These are phyloP conservation scores for Herpetomonas tarakana DNA, from an alignment of 208 protist species.

Conservation along the genomic window DNA sequence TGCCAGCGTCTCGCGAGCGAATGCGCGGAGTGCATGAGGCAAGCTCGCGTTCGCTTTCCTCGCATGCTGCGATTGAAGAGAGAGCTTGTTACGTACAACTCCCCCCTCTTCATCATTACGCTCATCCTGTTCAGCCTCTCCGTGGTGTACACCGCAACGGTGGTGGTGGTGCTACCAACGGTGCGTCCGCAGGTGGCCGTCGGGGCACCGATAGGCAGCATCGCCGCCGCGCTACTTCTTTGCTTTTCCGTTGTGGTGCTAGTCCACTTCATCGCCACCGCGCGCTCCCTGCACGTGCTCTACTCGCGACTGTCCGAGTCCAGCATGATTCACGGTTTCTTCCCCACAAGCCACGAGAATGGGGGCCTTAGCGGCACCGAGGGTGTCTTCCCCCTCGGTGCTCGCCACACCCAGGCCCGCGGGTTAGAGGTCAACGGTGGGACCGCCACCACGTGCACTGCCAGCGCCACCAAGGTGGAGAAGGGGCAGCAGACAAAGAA, in stretches of 20 bases:
- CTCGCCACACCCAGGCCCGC: not conserved
- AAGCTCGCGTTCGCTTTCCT: constrained; percentile 60
- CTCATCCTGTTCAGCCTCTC: constrained; percentile 46
- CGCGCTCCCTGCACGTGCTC: constrained; percentile 42
- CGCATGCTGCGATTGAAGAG: constrained; percentile 34
- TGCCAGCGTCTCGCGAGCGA: constrained; percentile 70
- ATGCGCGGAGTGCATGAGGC: constrained; percentile 57
- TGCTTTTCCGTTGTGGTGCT: constrained; percentile 23
- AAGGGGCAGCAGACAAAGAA: constrained; percentile 52
- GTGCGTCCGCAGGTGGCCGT: constrained; percentile 34
- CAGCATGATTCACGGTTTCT: constrained; percentile 32
- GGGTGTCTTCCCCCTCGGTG: not conserved
- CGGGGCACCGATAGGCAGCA: constrained; percentile 37
- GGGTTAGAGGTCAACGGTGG: not conserved
- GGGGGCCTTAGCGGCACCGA: not conserved
- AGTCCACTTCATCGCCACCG: constrained; percentile 41
- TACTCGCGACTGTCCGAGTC: constrained; percentile 53
- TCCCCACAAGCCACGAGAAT: not conserved
- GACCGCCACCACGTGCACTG: not conserved
- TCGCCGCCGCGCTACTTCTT: constrained; percentile 48
- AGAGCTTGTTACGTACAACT: constrained; percentile 42
- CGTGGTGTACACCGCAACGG: constrained; percentile 38
- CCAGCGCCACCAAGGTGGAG: constrained; percentile 9
- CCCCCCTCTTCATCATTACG: constrained; percentile 31
- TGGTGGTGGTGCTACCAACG: constrained; percentile 48